Percentiles rank a stretch among this genome's conserved stretches.
These are phyloP conservation scores for Craspedostauros australis DNA, from an alignment of 108 stramenopile genomes.

Conservation along the genomic window DNA sequence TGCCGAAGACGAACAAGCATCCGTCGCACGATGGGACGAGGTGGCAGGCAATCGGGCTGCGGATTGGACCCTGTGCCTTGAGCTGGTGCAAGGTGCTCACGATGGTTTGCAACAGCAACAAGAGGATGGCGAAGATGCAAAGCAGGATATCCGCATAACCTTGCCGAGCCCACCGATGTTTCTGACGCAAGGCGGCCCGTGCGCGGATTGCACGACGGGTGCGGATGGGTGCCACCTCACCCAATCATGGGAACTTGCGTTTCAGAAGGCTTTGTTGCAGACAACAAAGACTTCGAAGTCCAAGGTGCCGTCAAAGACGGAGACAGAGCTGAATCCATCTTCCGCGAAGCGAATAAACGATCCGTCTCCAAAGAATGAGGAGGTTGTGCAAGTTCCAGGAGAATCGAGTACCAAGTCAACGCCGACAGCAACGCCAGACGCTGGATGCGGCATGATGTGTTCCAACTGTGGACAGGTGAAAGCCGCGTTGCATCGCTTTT, in stretches of 20 bases:
- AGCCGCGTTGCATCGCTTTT: slow-evolving; percentile 12
- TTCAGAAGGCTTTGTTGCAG: slow-evolving; percentile 43
- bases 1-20: slow-evolving; percentile 36
- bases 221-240: slow-evolving; percentile 29
- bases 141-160: background rate
- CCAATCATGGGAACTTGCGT: slow-evolving; percentile 47
- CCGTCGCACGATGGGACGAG: slow-evolving; percentile 69
- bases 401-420: background rate
- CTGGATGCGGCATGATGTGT: slow-evolving; percentile 3
- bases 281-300: no score
- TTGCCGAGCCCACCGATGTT: slow-evolving; percentile 8
- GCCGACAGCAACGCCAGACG: background rate
- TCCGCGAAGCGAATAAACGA: background rate
- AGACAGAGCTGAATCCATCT: slow-evolving; percentile 21
- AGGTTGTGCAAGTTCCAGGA: background rate
- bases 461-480: slow-evolving; percentile 12
- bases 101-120: background rate
- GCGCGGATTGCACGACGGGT: slow-evolving; percentile 18
- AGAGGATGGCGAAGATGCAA: background rate
- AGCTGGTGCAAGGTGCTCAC: slow-evolving; percentile 29
- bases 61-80: slow-evolving; percentile 60
- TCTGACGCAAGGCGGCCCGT: slow-evolving; percentile 7
- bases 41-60: slow-evolving; percentile 59
- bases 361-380: background rate
- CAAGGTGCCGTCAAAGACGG: no score